Base-by-base conservation (phyloP, 768 basidiomycete species). In the Mycena latifolia region DNA sequence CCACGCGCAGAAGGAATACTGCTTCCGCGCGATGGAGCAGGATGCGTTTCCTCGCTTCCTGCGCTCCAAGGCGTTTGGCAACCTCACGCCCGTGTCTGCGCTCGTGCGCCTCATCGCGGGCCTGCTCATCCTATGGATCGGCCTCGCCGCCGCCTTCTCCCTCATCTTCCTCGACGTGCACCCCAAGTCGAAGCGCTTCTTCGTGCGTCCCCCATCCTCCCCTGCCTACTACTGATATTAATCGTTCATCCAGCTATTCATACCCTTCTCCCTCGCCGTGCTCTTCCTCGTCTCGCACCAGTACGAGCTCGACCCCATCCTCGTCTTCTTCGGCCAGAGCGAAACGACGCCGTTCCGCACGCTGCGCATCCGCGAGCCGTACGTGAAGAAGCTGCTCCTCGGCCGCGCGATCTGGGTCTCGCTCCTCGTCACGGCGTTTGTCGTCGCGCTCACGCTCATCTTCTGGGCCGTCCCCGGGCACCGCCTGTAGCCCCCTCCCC, bases 381-480 rank as follows among this genome's bases (percentile, higher is more conserved):
- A 98, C 76, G 96, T 99, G 71, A 89, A 88, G 80, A 96, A 94
- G 77, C 84, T 99, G 17, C 85, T 99, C 10, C 75, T 94, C 20
- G 93, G 95, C 12, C 91, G 98, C 35, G 94, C 96, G 10, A 86
- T 97, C 61, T 98, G 96, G 95, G 94, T 99, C 60, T 86, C 87
- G 51, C 81, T 93, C 37, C 84, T 97, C 37, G 92, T 96, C 46
- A 86, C 91, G 11, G 83, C 86, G 45, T 88, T 93, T 66, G 90
- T 92, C 59, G 88, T 91, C 20, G 91, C 89, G 12, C 81, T 97
- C 75, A 95, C 96, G 6, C 85, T 99, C 74, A 81, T 99, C 60
- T 99, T 99, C 84, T 96, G 93, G 90, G 94, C 93, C 45, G 95
- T 99, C 39, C 97, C 97, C 10, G 97, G 97, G 0, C 92, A 98